phyloP scores from a whole-genome alignment of 768 basidiomycete genomes.

The Suillus fuscotomentosus region DNA sequence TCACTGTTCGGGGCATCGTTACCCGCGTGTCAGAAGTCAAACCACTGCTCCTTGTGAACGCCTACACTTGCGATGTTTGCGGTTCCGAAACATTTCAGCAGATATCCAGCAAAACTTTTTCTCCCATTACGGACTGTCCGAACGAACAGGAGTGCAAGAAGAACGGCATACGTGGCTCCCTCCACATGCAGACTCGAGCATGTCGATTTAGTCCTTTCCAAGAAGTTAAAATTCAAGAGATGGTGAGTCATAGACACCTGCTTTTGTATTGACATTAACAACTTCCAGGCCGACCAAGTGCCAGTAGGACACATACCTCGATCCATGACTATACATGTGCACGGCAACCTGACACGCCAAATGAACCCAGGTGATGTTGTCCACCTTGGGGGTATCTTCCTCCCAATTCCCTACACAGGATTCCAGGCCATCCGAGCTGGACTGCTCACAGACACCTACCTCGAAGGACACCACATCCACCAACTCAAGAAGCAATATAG shows the following conservation, averaged over 20 bases:
- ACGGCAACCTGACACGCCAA: constrained; percentile 83
- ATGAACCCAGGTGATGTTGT: constrained; percentile 97
- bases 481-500: constrained; percentile 98
- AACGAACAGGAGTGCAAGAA: constrained; percentile 83
- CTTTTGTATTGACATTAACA: constrained; percentile 7
- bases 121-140: constrained; percentile 85
- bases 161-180: constrained; percentile 82
- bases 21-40: constrained; percentile 99
- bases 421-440: constrained; percentile 97
- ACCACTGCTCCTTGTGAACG: constrained; percentile 94
- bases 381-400: constrained; percentile 93
- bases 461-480: constrained; percentile 86
- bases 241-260: constrained; percentile 51
- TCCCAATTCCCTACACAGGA: constrained; percentile 96
- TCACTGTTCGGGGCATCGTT: constrained; percentile 96
- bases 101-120: constrained; percentile 88
- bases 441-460: constrained; percentile 93
- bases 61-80: constrained; percentile 97
- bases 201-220: constrained; percentile 98
- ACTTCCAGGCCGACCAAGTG: constrained; percentile 88
- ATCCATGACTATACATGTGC: constrained; percentile 95
- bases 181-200: constrained; percentile 98
- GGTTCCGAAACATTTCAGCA: constrained; percentile 99
- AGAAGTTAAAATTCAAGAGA: constrained; percentile 98
- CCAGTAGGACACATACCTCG: constrained; percentile 99